Conservation (phyloP, 371 early-diverging fungal species). For the Mortierella sp. region DNA sequence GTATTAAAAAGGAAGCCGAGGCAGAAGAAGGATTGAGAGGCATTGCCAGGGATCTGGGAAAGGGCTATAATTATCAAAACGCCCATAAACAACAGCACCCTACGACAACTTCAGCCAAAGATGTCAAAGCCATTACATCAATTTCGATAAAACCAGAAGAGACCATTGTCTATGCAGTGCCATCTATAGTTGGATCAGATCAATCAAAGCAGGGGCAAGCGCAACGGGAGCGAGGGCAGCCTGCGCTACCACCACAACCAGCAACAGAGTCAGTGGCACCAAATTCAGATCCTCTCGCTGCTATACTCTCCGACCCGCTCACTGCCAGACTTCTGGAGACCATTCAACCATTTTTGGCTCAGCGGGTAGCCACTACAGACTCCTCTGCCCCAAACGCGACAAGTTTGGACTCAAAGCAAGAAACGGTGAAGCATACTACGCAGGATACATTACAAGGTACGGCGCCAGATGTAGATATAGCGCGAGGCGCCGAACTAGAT, state of each 20-base stretch:
- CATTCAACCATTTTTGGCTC: conserved; percentile 22
- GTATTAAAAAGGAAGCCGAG: not conserved
- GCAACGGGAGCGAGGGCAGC: not conserved
- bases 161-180: conserved; percentile 1
- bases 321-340: conserved; percentile 18
- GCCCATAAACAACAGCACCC: not conserved
- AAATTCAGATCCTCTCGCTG: not conserved
- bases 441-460: conserved; percentile 5
- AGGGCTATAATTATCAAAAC: not conserved
- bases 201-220: not conserved
- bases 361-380: not conserved
- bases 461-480: too few relatives aligned
- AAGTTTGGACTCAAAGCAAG: not conserved
- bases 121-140: not conserved
- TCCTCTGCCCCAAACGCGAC: not conserved
- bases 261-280: not conserved
- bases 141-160: not conserved
- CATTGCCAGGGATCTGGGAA: not conserved
- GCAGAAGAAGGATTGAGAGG: not conserved
- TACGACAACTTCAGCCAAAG: not conserved
- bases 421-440: not conserved
- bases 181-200: not conserved
- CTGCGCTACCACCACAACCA: not conserved
- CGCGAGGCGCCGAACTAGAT: not conserved
- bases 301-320: conserved; percentile 12